Evolutionary conservation across 2,329 filamentous ascomycete species (phyloP), one percentile per base, ranked within the genome.

Genomic region (Neonectria punicea): DNA sequence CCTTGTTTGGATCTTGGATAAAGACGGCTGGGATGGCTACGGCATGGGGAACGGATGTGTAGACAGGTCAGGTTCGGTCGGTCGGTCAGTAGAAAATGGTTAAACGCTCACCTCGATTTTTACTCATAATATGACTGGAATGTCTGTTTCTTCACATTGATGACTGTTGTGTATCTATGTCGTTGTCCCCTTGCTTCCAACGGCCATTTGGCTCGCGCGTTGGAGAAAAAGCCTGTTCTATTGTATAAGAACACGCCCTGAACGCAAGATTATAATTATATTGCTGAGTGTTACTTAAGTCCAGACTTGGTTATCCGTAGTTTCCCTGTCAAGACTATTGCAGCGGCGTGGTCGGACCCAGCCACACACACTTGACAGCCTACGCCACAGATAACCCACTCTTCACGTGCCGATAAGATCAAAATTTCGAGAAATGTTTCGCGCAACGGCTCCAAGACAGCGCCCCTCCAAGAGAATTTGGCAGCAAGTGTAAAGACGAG

Each of bases 391-490:
- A 22, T 14, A 14, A 11, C 25, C 14, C 11, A 6, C 54, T 30
- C 9, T 28, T 60, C 76, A 78, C 76, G 74, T 76, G 74, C 39
- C 53, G 76, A 78, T 78, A 78, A 78, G 76, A 77, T 75, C 62
- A 70, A 65, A 67, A 68, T 63, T 74, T 70, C 62, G 56, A 70
- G 72, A 75, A 75, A 74, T 73, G 70, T 69, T 75, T 75, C 69
- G 70, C 65, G 69, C 66, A 65, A 66, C 55, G 58, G 53, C 64
- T 25, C 39, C 49, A 58, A 56, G 49, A 41, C 57, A 41, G 57
- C 14, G 66, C 58, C 71, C 67, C 67, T 74, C 72, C 36, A 67
- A 58, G 68, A 63, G 58, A 55, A 39, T 53, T 59, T 54, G 46
- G 46, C 18, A 51, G 34, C 51, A 9, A 36, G 30, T 49, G 13